Base-by-base conservation (phyloP, 495 filamentous ascomycete species). In the Lasiosphaeriaceae sp. region DNA sequence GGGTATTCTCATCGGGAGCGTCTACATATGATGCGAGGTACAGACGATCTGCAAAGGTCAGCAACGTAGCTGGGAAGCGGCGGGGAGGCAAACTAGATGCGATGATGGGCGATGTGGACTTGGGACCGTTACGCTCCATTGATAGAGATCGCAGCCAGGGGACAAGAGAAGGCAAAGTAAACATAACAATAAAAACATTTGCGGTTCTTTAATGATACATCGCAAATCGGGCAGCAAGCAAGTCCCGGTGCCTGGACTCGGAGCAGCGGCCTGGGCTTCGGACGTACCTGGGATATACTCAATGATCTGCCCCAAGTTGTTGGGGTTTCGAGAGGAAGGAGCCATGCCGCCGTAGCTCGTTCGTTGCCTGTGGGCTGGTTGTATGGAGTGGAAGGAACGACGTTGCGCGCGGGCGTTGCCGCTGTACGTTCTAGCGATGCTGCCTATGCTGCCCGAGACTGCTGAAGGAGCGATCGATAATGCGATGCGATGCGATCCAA, bases 21-120 rank as follows among this genome's bases (percentile, higher is more conserved):
- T 90, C 84, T 45, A 90, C 86, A 68, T 97, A 99, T 47, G 92
- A 89, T 56, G 90, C 95, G 54, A 97, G 84, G 70, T 97, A 99
- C 26, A 99, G 81, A 43, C 92, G 92, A 72, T 96, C 94, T 97
- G 73, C 60, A 47, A 72, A 39, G 52, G 69, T 76, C 55, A 24
- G 23, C 21, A n/a, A 5, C 9, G 19, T 4, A 1, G 16, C 0
- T 9, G 31, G 16, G 47, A 23, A 9, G 26, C 31, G 12, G 19
- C 22, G 26, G 23, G 23, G 2, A 9, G 21, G 31, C 53, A 19
- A 37, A 31, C 26, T 4, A 9, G 26, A 31, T 31, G 26, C 26
- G 26, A 31, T 31, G 26, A 9, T 31, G 20, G n/a, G 34, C 8
- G 39, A n/a, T 19, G 16, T 23, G 5, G 48, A 22, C 12, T 34